Evolutionary conservation across 2,329 filamentous ascomycete species (phyloP), one percentile per base, ranked within the genome.

Genomic region (Bipolaris oryzae): DNA sequence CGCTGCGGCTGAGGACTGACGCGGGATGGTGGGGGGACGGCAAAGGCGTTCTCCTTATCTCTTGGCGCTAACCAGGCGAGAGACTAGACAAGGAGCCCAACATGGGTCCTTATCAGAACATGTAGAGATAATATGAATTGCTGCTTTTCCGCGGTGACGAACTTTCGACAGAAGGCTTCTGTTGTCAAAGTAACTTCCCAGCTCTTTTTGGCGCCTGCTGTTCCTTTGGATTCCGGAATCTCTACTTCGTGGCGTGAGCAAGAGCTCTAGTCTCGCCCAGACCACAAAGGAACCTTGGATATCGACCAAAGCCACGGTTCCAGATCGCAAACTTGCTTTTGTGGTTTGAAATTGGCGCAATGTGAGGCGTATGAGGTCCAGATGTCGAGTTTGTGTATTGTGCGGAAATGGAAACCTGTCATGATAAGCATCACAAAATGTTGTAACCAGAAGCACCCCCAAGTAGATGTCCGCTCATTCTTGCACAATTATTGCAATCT

Each of bases 31-130:
- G 70, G 67, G 62, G 28, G 70, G 63, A 64, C 68, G 61, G 67
- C 56, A 64, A 58, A 59, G 70, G 68, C 68, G 64, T 65, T 70
- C 57, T 66, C 72, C 39, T 74, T 74, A 74, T 74, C 72, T 74
- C 70, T 73, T 71, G 68, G 67, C 67, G 59, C 37, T 55, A 49
- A 50, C 60, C 44, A 59, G 59, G 50, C 59, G 61, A 58, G 63
- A 52, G 62, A 54, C 67, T 62, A 68, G 61, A 57, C 60, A 49
- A 37, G 35, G 49, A 48, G 34, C 65, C 60, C 58, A 62, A 62
- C 61, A 62, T 55, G 55, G 61, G 60, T 62, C 37, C 69, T 74
- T 74, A 72, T 74, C 71, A 70, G 44, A 58, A 53, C 54, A 47
- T 51, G 50, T 59, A 16, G 16, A 67, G 64, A 74, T 67, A 70